Percentiles rank a stretch among this genome's conserved stretches.
Evolutionary conservation across 345 rosid species (phyloP).

Genomic region (Limnanthes douglasii): DNA sequence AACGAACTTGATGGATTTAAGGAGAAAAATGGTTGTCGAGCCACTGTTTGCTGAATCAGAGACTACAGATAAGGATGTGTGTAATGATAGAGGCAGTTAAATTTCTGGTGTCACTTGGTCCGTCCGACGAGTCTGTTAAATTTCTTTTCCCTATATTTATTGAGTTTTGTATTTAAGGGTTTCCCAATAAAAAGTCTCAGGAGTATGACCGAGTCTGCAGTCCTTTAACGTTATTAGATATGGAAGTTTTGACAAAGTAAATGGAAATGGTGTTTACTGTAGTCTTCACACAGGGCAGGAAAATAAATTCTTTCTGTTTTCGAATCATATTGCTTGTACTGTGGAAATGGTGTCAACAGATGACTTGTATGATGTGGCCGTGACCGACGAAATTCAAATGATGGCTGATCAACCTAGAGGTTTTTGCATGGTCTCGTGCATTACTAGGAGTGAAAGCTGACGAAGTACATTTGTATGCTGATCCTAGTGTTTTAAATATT

Average conservation of each 20-base stretch:
- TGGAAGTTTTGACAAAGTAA: constrained; percentile 99
- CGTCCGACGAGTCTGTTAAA: constrained; percentile 46
- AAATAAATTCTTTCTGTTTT: constrained; percentile 58
- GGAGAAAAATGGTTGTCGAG: constrained; percentile 5
- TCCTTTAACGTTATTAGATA: constrained; percentile 86
- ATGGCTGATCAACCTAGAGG: constrained; percentile 68
- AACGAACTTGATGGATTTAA: constrained; percentile 10
- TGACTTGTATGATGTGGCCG: constrained; percentile 76
- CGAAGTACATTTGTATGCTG: constrained; percentile 92
- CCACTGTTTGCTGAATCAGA: constrained; percentile 7
- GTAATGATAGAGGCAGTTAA: constrained; percentile 10
- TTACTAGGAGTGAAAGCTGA: constrained; percentile 87
- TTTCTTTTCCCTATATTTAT: constrained; percentile 76
- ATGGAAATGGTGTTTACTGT: constrained; percentile 72
- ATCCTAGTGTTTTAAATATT: constrained; percentile 76
- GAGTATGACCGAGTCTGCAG: constrained; percentile 56
- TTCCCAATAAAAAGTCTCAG: constrained; percentile 52
- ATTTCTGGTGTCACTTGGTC: constrained; percentile 52
- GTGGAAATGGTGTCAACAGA: constrained; percentile 87
- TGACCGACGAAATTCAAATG: constrained; percentile 90
- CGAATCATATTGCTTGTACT: constrained; percentile 81
- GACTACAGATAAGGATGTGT: constrained; percentile 3
- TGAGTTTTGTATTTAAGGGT: constrained; percentile 66
- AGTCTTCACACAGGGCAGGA: constrained; percentile 91
- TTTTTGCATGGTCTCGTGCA: constrained; percentile 87